These are phyloP conservation scores for Vicia sativa DNA, from an alignment of 306 rosid genomes.

Conservation along the genomic window DNA sequence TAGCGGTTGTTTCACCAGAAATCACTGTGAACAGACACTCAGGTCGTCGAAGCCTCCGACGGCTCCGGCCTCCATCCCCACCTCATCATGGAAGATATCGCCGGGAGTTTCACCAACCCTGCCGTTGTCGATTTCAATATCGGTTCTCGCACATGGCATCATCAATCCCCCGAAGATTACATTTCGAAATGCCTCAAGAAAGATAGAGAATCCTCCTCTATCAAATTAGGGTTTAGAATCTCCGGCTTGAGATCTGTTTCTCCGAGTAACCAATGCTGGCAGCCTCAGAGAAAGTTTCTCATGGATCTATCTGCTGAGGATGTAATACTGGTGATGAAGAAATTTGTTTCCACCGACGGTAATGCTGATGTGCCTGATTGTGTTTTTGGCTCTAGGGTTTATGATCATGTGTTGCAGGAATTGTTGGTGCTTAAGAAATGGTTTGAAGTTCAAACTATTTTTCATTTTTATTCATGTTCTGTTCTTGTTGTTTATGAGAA, in stretches of 20 bases:
- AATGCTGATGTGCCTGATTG: conserved; percentile 52
- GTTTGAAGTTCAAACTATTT: conserved; percentile 84
- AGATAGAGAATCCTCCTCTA: conserved; percentile 55
- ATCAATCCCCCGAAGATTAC: conserved; percentile 62
- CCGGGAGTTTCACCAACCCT: conserved; percentile 39
- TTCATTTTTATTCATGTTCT: conserved; percentile 72
- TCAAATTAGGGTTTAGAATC: conserved; percentile 65
- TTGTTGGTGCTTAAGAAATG: conserved; percentile 69
- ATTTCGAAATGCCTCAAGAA: conserved; percentile 53
- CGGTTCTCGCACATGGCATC: conserved; percentile 85
- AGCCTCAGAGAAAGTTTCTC: conserved; percentile 48
- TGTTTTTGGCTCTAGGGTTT: conserved; percentile 52
- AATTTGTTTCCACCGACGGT: conserved; percentile 63
- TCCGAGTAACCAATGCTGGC: conserved; percentile 36
- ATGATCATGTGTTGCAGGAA: conserved; percentile 59
- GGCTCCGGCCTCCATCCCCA: conserved; percentile 75
- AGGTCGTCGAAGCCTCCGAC: conserved; percentile 60
- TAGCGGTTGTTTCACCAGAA: no score
- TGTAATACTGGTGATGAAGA: conserved; percentile 44
- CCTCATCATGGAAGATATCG: conserved; percentile 61
- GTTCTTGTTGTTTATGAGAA: conserved; percentile 60
- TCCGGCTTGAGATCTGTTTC: conserved; percentile 63
- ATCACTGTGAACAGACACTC: no score
- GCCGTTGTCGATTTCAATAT: conserved; percentile 71
- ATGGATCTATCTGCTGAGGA: conserved; percentile 40